Evolutionary conservation across 345 rosid genomes (phyloP).

Genomic region (Laguncularia racemosa): DNA sequence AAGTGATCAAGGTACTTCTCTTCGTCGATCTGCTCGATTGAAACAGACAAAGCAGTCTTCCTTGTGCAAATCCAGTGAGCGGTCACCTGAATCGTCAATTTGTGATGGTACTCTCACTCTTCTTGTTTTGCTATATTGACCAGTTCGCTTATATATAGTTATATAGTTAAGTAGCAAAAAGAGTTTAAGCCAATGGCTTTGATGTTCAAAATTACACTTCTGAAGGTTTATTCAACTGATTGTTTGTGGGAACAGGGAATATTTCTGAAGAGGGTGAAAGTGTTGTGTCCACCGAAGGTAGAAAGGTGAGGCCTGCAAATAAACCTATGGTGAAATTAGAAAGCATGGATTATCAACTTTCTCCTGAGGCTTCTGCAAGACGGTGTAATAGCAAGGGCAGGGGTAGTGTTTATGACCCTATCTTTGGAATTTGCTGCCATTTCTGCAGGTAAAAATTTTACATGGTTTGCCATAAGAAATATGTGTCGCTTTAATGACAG

Average conservation of each 20-base stretch:
- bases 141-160: too few relatives aligned
- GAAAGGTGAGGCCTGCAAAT: slow-evolving; percentile 12
- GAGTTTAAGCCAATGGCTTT: too few relatives aligned
- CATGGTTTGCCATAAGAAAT: neutral
- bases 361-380: slow-evolving; percentile 28
- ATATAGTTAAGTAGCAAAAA: too few relatives aligned
- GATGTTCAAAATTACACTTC: too few relatives aligned
- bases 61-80: too few relatives aligned
- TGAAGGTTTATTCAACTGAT: too few relatives aligned
- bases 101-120: too few relatives aligned
- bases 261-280: neutral
- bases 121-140: too few relatives aligned
- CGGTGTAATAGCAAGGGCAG: slow-evolving; percentile 30
- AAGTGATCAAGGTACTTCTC: too few relatives aligned
- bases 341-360: slow-evolving; percentile 8
- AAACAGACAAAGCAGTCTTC: too few relatives aligned
- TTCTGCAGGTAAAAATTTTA: slow-evolving; percentile 30
- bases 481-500: neutral
- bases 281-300: neutral
- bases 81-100: too few relatives aligned
- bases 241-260: neutral
- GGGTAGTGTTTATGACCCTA: slow-evolving; percentile 23
- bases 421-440: slow-evolving; percentile 37
- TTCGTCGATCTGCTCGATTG: too few relatives aligned
- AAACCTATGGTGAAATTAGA: slow-evolving; percentile 11